Percentiles rank a stretch among this genome's conserved stretches.
Evolutionary conservation across 192 early-diverging fungal species (phyloP).

Genomic region (Paraglomus brasilianum): DNA sequence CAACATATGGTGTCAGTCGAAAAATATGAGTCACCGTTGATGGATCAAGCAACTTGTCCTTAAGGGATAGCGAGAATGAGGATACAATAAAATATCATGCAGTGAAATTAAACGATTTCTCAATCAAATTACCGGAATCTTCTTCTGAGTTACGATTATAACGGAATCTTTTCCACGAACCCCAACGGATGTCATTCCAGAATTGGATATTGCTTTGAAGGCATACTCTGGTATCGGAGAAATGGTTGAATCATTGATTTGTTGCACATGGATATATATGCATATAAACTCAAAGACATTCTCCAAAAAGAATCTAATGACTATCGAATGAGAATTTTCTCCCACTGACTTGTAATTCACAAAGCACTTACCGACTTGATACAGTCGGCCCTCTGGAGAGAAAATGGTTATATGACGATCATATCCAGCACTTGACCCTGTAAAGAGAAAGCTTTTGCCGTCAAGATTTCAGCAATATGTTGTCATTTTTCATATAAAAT

Average conservation of each 20-base stretch:
- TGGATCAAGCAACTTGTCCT: slow-evolving; percentile 97
- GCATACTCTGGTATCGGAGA: slow-evolving; percentile 82
- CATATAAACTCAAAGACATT: too few species aligned
- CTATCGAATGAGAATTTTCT: background rate
- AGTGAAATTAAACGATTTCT: background rate
- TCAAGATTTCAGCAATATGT: too few species aligned
- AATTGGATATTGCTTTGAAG: slow-evolving; percentile 99
- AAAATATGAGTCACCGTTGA: slow-evolving; percentile 92
- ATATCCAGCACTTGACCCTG: slow-evolving; percentile 70
- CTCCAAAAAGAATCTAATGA: background rate
- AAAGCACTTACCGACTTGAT: slow-evolving; percentile 88
- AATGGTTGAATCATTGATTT: background rate
- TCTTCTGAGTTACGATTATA: slow-evolving; percentile 96
- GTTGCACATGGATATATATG: background rate
- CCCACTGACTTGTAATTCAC: background rate
- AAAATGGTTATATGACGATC: slow-evolving; percentile 99
- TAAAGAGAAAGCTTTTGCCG: too few species aligned
- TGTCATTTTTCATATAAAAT: too few species aligned
- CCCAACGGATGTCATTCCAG: slow-evolving; percentile 93
- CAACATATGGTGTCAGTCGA: slow-evolving; percentile 87
- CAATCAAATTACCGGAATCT: slow-evolving; percentile 69
- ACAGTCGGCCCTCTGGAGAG: slow-evolving; percentile 98
- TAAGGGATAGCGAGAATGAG: background rate
- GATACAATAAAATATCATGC: background rate
- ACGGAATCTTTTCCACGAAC: slow-evolving; percentile 94